Evolutionary conservation across 2,329 filamentous ascomycete species (phyloP).

Genomic region (Fusarium acutatum): DNA sequence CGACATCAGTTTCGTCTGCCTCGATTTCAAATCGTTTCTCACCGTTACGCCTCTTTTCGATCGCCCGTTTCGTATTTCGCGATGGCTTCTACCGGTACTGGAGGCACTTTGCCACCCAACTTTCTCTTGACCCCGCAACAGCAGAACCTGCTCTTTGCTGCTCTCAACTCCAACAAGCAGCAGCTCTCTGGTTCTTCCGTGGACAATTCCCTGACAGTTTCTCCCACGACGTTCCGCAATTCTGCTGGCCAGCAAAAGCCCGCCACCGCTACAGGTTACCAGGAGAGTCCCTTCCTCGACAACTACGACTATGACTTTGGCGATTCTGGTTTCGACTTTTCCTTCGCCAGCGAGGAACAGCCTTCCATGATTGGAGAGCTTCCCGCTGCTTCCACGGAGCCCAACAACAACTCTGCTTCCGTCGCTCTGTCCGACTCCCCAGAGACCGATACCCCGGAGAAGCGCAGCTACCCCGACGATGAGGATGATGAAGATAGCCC

Average conservation of each 20-base stretch:
- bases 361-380: conserved; percentile 80
- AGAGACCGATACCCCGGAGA: conserved; percentile 66
- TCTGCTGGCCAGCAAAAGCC: conserved; percentile 57
- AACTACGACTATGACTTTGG: conserved; percentile 80
- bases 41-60: background rate
- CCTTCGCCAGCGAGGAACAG: conserved; percentile 57
- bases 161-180: conserved; percentile 74
- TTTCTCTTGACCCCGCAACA: conserved; percentile 80
- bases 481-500: conserved; percentile 68
- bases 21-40: conserved; percentile 8
- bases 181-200: conserved; percentile 46
- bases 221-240: conserved; percentile 59
- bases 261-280: conserved; percentile 56
- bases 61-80: conserved; percentile 15
- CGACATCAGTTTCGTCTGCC: background rate
- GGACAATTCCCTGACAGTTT: conserved; percentile 53
- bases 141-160: conserved; percentile 78
- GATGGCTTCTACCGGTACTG: conserved; percentile 62
- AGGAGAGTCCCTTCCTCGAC: conserved; percentile 85
- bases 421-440: conserved; percentile 65
- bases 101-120: conserved; percentile 56
- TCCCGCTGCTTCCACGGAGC: conserved; percentile 49
- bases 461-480: conserved; percentile 76
- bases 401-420: conserved; percentile 45
- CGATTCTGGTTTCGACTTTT: conserved; percentile 79